These are phyloP conservation scores for Sorghum bicolor DNA, from an alignment of 176 grass and related monocot species.

Conservation along the genomic window Sorghum_bicolor_NCBIv3 NC_012876.2:60948501-60949000, in stretches of 20 bases:
- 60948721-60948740: no score
- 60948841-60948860: neutral
- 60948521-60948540: neutral
- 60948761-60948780: neutral
- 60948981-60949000: no score
- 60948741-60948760: neutral
- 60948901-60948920: no score
- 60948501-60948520: neutral
- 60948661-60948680: neutral
- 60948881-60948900: no score
- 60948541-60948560: neutral
- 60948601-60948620: neutral
- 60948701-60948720: no score
- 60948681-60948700: neutral
- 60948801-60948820: neutral
- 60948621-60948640: neutral
- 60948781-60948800: neutral
- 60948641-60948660: neutral
- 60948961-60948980: no score
- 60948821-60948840: neutral
- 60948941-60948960: no score
- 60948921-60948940: no score
- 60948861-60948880: neutral
- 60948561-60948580: neutral
- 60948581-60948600: constrained; percentile 20